A percentile compares a stretch with the other conserved stretches of the same genome.
Evolutionary conservation across 352 stramenopile genomes (phyloP).

Genomic region (Phytophthora citrophthora): DNA sequence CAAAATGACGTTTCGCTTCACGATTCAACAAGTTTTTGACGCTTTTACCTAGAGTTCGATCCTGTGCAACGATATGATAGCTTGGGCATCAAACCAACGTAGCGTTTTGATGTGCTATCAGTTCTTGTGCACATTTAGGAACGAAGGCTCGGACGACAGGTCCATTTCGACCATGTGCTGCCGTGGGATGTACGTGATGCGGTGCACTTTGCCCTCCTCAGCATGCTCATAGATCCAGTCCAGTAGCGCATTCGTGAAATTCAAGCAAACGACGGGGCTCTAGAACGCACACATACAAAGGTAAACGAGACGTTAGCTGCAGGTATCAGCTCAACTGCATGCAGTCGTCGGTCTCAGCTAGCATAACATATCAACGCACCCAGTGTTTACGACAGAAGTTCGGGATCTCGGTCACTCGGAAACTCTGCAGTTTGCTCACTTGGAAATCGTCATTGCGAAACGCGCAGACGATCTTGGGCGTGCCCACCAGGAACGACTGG

Average conservation of each 20-base stretch:
- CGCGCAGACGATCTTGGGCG: slow-evolving; percentile 71
- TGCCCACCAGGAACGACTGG: slow-evolving; percentile 81
- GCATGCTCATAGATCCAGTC: slow-evolving; percentile 60
- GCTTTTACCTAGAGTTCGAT: slow-evolving; percentile 16
- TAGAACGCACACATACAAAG: slow-evolving; percentile 23
- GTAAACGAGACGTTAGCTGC: slow-evolving; percentile 29
- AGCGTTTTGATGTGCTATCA: background rate
- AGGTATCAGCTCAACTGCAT: slow-evolving; percentile 11
- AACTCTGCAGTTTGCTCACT: slow-evolving; percentile 70
- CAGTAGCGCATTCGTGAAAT: slow-evolving; percentile 68
- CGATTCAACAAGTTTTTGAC: slow-evolving; percentile 24
- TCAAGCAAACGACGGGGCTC: slow-evolving; percentile 67
- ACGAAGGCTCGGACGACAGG: slow-evolving; percentile 28
- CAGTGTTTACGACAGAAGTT: slow-evolving; percentile 75
- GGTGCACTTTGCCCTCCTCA: slow-evolving; percentile 49
- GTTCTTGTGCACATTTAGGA: slow-evolving; percentile 27
- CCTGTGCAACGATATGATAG: slow-evolving; percentile 19
- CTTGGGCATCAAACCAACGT: slow-evolving; percentile 12
- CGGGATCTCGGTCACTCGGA: slow-evolving; percentile 66
- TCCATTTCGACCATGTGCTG: slow-evolving; percentile 59
- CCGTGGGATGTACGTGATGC: slow-evolving; percentile 57
- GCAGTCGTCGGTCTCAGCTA: slow-evolving; percentile 10
- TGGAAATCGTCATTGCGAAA: slow-evolving; percentile 73
- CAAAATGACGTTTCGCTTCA: slow-evolving; percentile 27
- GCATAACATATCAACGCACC: slow-evolving; percentile 40